Evolutionary conservation across 1,284 basidiomycete species (phyloP).

Genomic region (Ustilago bromivora): DNA sequence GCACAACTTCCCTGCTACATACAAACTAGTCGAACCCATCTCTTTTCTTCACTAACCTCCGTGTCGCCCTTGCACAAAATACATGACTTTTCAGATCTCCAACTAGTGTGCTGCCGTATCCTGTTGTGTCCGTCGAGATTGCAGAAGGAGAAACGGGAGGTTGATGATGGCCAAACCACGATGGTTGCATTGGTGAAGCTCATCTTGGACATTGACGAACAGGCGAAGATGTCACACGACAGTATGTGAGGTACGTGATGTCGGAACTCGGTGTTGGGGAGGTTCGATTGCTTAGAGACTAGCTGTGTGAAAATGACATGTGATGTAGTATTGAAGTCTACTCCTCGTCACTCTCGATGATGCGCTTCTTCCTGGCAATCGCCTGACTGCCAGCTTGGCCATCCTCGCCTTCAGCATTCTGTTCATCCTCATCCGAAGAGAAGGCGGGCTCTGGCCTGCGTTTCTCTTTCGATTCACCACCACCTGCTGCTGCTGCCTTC

Average conservation of each 20-base stretch:
- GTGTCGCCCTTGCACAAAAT: conserved; percentile 54
- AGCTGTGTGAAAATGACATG: neutral
- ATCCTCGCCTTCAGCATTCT: conserved; percentile 35
- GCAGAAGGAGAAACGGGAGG: neutral
- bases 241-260: neutral
- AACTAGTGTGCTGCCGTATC: neutral
- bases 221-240: conserved; percentile 2
- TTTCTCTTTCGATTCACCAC: conserved; percentile 12
- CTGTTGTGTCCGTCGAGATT: neutral
- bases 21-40: conserved; percentile 20
- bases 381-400: conserved; percentile 25
- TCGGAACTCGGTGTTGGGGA: neutral
- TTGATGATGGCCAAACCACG: neutral
- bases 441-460: conserved; percentile 43
- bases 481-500: conserved; percentile 23
- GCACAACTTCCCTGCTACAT: conserved; percentile 25
- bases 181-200: neutral
- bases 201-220: neutral
- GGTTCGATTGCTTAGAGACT: neutral
- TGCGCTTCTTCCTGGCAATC: conserved; percentile 52
- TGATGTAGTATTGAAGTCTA: conserved; percentile 6
- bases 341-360: conserved; percentile 56
- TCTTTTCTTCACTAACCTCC: neutral
- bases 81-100: conserved; percentile 42
- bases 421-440: conserved; percentile 50